These are phyloP conservation scores for Candida multigemmis DNA, from an alignment of 805 yeast genomes.

Conservation along the genomic window DNA sequence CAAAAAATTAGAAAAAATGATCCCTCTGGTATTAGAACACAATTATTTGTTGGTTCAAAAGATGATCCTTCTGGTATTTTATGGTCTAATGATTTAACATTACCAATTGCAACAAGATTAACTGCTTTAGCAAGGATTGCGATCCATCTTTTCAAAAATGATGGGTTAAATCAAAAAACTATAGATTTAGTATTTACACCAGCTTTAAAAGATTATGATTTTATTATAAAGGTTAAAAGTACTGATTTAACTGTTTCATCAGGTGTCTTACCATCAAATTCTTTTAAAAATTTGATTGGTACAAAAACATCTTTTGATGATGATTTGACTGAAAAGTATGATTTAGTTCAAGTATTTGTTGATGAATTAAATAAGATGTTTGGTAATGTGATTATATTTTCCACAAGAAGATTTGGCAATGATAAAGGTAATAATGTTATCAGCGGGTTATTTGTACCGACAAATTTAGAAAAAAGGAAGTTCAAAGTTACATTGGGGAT, in stretches of 20 bases:
- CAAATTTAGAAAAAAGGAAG: slow-evolving; percentile 46
- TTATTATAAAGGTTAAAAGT: slow-evolving; percentile 54
- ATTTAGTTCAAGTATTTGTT: slow-evolving; percentile 52
- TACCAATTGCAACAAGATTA: slow-evolving; percentile 79
- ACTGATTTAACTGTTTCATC: slow-evolving; percentile 35
- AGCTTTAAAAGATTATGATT: slow-evolving; percentile 76
- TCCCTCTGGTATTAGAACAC: slow-evolving; percentile 72
- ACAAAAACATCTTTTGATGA: slow-evolving; percentile 34
- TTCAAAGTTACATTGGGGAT: slow-evolving; percentile 76
- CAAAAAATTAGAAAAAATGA: slow-evolving; percentile 63
- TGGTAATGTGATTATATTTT: slow-evolving; percentile 62
- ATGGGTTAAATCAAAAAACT: slow-evolving; percentile 29
- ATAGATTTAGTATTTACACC: slow-evolving; percentile 65
- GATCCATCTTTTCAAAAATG: slow-evolving; percentile 38
- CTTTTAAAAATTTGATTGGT: slow-evolving; percentile 53
- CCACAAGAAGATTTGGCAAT: slow-evolving; percentile 46
- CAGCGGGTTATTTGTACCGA: slow-evolving; percentile 76
- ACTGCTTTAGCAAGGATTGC: slow-evolving; percentile 84
- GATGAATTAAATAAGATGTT: slow-evolving; percentile 55
- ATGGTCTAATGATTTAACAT: slow-evolving; percentile 58
- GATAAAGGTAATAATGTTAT: slow-evolving; percentile 53
- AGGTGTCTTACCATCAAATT: slow-evolving; percentile 47
- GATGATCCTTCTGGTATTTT: slow-evolving; percentile 80
- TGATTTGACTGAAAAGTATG: slow-evolving; percentile 40
- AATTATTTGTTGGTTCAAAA: slow-evolving; percentile 74